Conservation (phyloP, 1,284 basidiomycete species). For the Papiliotrema nemorosa region DNA sequence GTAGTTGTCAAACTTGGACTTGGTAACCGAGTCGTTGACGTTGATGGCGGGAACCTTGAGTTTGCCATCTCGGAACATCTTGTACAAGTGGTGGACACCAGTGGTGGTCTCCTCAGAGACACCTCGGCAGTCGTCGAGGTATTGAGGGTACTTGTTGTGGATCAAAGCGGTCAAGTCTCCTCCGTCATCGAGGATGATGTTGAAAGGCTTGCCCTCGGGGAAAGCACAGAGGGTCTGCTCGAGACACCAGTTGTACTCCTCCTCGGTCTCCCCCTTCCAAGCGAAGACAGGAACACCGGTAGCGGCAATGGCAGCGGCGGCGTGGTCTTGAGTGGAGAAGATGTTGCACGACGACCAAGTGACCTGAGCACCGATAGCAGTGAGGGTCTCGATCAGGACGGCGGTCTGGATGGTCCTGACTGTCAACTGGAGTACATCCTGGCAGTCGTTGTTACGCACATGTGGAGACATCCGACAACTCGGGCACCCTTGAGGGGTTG, state of each 20-base stretch:
- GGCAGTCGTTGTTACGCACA: conserved; percentile 54
- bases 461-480: conserved; percentile 96
- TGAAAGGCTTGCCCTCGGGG: conserved; percentile 70
- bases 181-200: conserved; percentile 99
- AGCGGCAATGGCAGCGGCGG: conserved; percentile 95
- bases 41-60: conserved; percentile 99
- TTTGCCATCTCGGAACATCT: conserved; percentile 89
- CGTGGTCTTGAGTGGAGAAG: conserved; percentile 99
- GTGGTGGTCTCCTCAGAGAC: conserved; percentile 99
- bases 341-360: conserved; percentile 99
- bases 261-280: conserved; percentile 99
- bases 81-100: conserved; percentile 99
- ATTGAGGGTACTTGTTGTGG: conserved; percentile 94
- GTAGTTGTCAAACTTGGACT: conserved; percentile 89
- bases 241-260: conserved; percentile 98
- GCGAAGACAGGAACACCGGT: conserved; percentile 98
- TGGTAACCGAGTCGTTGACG: conserved; percentile 99
- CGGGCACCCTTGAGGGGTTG: conserved; percentile 94
- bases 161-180: conserved; percentile 94
- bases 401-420: conserved; percentile 92
- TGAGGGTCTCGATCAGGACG: conserved; percentile 93
- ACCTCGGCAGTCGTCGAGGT: conserved; percentile 79
- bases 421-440: conserved; percentile 7
- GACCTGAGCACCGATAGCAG: conserved; percentile 92
- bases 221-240: conserved; percentile 84